Percentiles rank a stretch among this genome's conserved stretches.
Conservation (phyloP, 352 stramenopile species). For the Peronospora destructor region DNA sequence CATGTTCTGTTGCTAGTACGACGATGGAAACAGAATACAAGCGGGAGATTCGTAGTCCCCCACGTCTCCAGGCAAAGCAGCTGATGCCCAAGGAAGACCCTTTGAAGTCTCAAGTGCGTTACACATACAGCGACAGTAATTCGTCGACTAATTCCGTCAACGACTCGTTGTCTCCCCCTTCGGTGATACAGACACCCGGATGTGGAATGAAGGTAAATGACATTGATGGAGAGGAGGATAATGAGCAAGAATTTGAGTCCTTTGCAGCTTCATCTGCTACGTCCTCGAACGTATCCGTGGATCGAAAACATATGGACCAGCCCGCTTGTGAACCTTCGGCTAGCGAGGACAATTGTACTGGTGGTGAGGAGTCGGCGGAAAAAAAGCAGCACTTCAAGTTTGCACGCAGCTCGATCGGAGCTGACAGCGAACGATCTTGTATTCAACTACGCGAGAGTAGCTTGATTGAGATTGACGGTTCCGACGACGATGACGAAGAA, state of each 20-base stretch:
- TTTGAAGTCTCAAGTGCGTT: constrained; percentile 15
- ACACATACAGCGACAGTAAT: constrained; percentile 14
- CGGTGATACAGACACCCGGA: constrained; percentile 17
- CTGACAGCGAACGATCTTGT: constrained; percentile 23
- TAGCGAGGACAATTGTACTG: constrained; percentile 11
- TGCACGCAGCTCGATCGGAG: constrained; percentile 20
- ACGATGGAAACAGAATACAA: constrained; percentile 8
- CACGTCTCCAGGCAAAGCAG: constrained; percentile 11
- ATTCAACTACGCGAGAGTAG: constrained; percentile 26
- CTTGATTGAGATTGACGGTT: constrained; percentile 30
- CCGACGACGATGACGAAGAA: constrained; percentile 40
- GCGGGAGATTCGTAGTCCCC: constrained; percentile 6
- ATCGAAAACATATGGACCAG: constrained; percentile 14
- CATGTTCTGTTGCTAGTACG: constrained; percentile 7
- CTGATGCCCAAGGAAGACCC: constrained; percentile 18
- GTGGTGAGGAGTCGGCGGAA: constrained; percentile 6
- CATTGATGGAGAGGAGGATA: constrained; percentile 24
- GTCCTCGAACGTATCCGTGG: constrained; percentile 6
- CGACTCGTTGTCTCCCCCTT: constrained; percentile 25
- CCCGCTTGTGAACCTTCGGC: constrained; percentile 17
- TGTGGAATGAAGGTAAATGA: constrained; percentile 17
- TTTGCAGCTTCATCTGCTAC: constrained; percentile 21
- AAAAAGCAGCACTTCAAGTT: constrained; percentile 42
- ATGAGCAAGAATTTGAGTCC: constrained; percentile 26
- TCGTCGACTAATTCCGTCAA: constrained; percentile 26